phyloP scores from a whole-genome alignment of 2,329 filamentous ascomycete species.

The Cytospora leucostoma region DNA sequence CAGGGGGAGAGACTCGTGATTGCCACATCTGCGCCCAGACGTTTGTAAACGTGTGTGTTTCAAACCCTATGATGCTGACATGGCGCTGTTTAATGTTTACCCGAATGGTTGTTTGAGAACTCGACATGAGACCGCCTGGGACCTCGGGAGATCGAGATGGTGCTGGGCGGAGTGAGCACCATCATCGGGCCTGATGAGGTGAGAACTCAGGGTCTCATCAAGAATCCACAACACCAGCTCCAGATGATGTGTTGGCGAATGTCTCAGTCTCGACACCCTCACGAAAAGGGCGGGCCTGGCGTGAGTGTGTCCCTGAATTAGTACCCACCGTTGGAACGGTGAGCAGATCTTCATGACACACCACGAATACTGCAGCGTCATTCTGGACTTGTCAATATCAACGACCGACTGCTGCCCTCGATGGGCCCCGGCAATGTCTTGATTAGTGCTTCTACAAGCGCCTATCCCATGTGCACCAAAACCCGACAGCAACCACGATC shows the following conservation, averaged over 20 bases:
- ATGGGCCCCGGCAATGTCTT: neutral
- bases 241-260: constrained; percentile 22
- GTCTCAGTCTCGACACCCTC: constrained; percentile 25
- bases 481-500: constrained; percentile 15
- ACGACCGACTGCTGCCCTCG: neutral
- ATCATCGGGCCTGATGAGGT: constrained; percentile 15
- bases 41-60: neutral
- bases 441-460: neutral
- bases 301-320: neutral
- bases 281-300: constrained; percentile 11
- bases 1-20: constrained; percentile 8
- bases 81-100: constrained; percentile 5
- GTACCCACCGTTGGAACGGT: neutral
- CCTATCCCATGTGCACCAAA: constrained; percentile 14
- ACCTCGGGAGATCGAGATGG: constrained; percentile 12
- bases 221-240: neutral
- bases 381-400: neutral
- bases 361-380: neutral
- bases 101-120: constrained; percentile 5
- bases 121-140: constrained; percentile 10
- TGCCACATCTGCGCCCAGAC: neutral
- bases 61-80: neutral
- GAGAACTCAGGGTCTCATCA: constrained; percentile 12
- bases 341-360: neutral
- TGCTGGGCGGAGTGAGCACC: constrained; percentile 21